A percentile compares a stretch with the other conserved stretches of the same genome.
Evolutionary conservation across 2,329 filamentous ascomycete species (phyloP).

Genomic region (Acephala macrosclerotiorum): DNA sequence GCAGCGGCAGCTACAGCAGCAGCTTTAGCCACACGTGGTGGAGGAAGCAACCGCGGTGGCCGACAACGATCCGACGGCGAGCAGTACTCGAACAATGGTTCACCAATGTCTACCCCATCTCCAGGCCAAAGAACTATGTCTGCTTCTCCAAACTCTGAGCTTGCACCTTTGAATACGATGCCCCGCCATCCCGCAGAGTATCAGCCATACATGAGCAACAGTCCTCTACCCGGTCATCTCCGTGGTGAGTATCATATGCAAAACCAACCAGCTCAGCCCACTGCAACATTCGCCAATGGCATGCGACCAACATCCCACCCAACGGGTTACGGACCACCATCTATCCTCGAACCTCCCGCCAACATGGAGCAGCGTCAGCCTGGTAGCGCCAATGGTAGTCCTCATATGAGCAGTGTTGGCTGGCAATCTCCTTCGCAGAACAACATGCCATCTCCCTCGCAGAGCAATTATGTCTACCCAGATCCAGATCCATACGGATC

Average conservation of each 20-base stretch:
- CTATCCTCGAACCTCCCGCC: conserved; percentile 77
- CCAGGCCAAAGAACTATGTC: conserved; percentile 81
- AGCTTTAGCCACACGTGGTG: conserved; percentile 67
- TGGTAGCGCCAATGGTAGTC: conserved; percentile 80
- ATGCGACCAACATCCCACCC: conserved; percentile 85
- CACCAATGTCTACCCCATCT: conserved; percentile 81
- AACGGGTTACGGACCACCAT: conserved; percentile 79
- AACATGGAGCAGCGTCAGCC: conserved; percentile 78
- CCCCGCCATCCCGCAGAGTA: conserved; percentile 64
- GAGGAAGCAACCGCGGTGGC: conserved; percentile 48
- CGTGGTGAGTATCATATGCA: conserved; percentile 63
- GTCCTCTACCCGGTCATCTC: conserved; percentile 82
- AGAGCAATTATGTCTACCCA: conserved; percentile 77
- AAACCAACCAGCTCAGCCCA: conserved; percentile 66
- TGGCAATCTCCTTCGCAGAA: conserved; percentile 87
- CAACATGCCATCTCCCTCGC: conserved; percentile 65
- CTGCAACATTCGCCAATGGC: conserved; percentile 62
- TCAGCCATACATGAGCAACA: conserved; percentile 74
- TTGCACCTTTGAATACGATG: conserved; percentile 72
- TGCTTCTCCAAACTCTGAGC: conserved; percentile 79
- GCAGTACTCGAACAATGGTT: conserved; percentile 74
- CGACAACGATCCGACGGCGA: conserved; percentile 74
- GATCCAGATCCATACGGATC: conserved; percentile 80
- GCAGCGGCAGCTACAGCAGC: conserved; percentile 88
- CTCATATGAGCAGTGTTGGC: conserved; percentile 76